Conservation (phyloP, 345 rosid species). For the Heritiera fomes region DNA sequence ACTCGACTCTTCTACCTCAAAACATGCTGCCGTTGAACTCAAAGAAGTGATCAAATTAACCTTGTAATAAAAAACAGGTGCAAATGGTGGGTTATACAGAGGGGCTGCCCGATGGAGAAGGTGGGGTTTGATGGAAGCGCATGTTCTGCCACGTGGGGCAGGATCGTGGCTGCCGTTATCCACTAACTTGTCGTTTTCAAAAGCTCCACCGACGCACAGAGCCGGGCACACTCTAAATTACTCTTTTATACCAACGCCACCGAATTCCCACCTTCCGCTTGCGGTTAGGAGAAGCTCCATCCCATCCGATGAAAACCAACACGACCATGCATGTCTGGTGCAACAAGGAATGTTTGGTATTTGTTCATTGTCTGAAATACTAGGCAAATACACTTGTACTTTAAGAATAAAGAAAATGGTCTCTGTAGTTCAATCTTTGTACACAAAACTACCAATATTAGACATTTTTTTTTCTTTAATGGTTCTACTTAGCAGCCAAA, state of each 20-base stretch:
- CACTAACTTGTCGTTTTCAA: conserved; percentile 20
- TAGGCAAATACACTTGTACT: no score
- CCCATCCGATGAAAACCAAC: not conserved
- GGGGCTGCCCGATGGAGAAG: not conserved
- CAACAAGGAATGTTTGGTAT: not conserved
- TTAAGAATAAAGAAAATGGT: no score
- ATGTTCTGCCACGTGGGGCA: not conserved
- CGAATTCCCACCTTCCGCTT: not conserved
- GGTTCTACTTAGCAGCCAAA: no score
- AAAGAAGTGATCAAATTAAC: no score
- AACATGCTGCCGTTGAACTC: not conserved
- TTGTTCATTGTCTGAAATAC: not conserved
- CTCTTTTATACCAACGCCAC: not conserved
- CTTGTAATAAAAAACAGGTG: no score
- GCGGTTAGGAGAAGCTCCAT: not conserved
- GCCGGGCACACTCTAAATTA: not conserved
- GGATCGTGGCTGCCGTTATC: conserved; percentile 14
- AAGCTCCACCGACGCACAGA: conserved; percentile 9
- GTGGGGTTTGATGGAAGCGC: not conserved
- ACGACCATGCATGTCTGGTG: not conserved
- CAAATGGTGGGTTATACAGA: no score
- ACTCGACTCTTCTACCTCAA: not conserved
- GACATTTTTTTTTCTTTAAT: no score
- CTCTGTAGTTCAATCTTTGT: no score
- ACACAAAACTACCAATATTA: no score